Conservation (phyloP, 306 rosid genomes). For the Mimosa pudica region DNA sequence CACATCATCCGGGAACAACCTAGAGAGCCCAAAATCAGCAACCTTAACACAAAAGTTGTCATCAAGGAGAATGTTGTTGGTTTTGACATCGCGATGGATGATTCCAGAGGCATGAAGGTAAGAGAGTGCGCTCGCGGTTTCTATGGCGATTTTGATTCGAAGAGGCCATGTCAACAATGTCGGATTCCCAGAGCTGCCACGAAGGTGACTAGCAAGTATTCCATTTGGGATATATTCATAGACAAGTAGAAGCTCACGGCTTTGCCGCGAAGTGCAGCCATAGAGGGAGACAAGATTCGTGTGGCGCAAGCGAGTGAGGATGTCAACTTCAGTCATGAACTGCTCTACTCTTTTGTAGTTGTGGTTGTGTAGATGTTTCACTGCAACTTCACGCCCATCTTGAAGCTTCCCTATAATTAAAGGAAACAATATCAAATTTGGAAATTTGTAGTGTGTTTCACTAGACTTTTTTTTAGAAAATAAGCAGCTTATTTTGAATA, state of each 20-base stretch:
- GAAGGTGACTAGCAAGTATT: conserved; percentile 62
- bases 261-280: conserved; percentile 61
- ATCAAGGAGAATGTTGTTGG: conserved; percentile 53
- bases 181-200: conserved; percentile 20
- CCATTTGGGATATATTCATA: conserved; percentile 71
- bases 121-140: conserved; percentile 61
- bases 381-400: conserved; percentile 75
- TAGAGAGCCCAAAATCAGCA: conserved; percentile 73
- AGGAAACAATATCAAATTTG: no score
- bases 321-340: conserved; percentile 62
- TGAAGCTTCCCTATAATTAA: conserved; percentile 51
- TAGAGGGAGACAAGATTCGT: conserved; percentile 60
- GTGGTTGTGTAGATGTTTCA: conserved; percentile 55
- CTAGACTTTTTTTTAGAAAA: no score
- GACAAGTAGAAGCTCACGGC: conserved; percentile 62
- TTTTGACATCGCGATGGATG: no score
- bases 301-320: conserved; percentile 62
- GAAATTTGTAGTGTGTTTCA: no score
- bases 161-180: conserved; percentile 50
- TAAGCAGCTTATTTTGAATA: no score
- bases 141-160: conserved; percentile 59
- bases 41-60: conserved; percentile 54
- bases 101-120: no score
- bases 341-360: conserved; percentile 54
- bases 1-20: conserved; percentile 56